Base-by-base conservation (phyloP, 805 yeast genomes). In the Wickerhamiella bombiphila region DNA sequence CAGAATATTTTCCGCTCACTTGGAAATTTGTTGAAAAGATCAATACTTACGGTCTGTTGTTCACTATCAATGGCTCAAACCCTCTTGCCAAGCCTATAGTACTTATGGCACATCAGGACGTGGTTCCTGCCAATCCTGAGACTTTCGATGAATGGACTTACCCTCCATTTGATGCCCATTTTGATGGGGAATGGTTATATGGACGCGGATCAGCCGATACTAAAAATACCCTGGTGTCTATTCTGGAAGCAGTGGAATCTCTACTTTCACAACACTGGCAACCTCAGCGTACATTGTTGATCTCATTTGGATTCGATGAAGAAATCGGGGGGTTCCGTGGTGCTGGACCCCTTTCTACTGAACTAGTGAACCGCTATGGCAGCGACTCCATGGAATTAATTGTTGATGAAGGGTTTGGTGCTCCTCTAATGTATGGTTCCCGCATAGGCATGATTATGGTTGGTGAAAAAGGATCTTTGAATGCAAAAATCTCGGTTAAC, bases 161-260 rank as follows among this genome's bases (percentile, higher is more conserved):
- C 50, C 72, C 73, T 5, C 91, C 91, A 8, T 76, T 72, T 41
- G 53, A 60, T n/a, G 81, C 77, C 13, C 60, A 65, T 47, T 78
- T 60, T 52, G 88, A 80, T 49, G 81, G 80, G 18, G 61, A 64
- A 22, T 59, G 52, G 31, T 46, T 80, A 3, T 76, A 69, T 64
- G 93, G 93, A 2, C 66, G 93, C 50, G 93, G 93, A 34, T 55
- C 80, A 4, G 55, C 67, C 36, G 93, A 81, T 55, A 76, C 83
- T 52, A 80, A 80, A 53, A 75, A 74, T 54, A 34, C 45, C 16
- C 59, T 80, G 36, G 60, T 75, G 43, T 75, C 74, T 2, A 65
- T 74, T 33, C 55, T 78, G 53, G 85, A 78, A 55, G 60, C 81
- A 3, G 54, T 71, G n/a, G 83, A 77, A 50, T 57, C 60, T 36